phyloP scores from a whole-genome alignment of 2,329 filamentous ascomycete genomes.

The Biscogniauxia mediterranea region DNA sequence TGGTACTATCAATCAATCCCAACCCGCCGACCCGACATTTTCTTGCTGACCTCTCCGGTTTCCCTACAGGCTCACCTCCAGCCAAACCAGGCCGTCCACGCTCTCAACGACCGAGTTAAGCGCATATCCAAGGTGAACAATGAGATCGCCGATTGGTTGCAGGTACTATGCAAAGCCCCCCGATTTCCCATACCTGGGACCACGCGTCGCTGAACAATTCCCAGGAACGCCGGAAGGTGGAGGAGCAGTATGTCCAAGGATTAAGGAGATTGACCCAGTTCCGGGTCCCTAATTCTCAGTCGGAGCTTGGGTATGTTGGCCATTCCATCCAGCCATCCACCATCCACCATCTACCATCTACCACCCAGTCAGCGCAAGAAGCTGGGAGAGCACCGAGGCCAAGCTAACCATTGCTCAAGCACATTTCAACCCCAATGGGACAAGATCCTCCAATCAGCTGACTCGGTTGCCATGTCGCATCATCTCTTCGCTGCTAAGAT shows the following conservation, averaged over 20 bases:
- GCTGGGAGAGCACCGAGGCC: not conserved
- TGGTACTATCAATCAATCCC: constrained; percentile 56
- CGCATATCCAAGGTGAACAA: constrained; percentile 82
- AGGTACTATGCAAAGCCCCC: constrained; percentile 56
- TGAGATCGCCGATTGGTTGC: constrained; percentile 95
- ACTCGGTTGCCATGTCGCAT: constrained; percentile 80
- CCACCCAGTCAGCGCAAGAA: constrained; percentile 3
- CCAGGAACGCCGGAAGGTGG: constrained; percentile 88
- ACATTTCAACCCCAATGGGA: constrained; percentile 91
- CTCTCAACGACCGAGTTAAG: constrained; percentile 83
- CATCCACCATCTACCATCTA: too few relatives aligned
- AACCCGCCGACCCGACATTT: constrained; percentile 9
- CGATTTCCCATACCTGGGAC: not conserved
- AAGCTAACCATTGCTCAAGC: constrained; percentile 46
- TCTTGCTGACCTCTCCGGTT: constrained; percentile 13
- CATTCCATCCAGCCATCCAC: not conserved
- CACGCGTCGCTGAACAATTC: constrained; percentile 10
- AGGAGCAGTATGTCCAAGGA: constrained; percentile 83
- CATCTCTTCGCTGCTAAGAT: constrained; percentile 76
- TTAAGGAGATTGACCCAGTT: constrained; percentile 77
- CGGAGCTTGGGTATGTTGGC: constrained; percentile 77
- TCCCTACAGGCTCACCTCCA: constrained; percentile 68
- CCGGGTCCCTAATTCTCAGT: constrained; percentile 70
- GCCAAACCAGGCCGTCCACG: constrained; percentile 75
- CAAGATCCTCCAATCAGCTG: constrained; percentile 76